These are phyloP conservation scores for Penicillium concentricum DNA, from an alignment of 2,329 filamentous ascomycete species.

Conservation along the genomic window DNA sequence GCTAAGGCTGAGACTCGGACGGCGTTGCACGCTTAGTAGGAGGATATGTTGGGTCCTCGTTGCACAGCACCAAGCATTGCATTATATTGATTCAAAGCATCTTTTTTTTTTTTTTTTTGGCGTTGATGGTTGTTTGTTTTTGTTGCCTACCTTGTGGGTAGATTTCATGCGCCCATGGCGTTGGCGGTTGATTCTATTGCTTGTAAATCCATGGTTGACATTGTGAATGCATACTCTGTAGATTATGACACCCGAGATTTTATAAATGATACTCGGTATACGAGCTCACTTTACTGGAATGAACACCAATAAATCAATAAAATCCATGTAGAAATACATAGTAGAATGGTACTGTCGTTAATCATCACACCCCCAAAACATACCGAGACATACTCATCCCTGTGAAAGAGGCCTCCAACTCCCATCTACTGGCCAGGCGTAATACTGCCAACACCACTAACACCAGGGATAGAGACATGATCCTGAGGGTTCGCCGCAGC, in stretches of 20 bases:
- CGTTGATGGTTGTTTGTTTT: constrained; percentile 21
- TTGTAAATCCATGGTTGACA: not conserved
- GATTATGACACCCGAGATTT: not conserved
- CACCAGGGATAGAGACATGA: constrained; percentile 58
- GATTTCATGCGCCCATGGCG: constrained; percentile 6
- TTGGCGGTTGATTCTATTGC: not conserved
- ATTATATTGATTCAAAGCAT: constrained; percentile 22
- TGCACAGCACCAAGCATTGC: constrained; percentile 12
- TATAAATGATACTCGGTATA: not conserved
- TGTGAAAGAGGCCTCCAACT: not conserved
- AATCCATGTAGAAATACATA: not conserved
- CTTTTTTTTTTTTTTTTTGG: no score
- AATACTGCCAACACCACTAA: constrained; percentile 40
- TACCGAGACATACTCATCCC: not conserved
- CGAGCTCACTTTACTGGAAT: not conserved
- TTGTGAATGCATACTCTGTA: not conserved
- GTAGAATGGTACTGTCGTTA: constrained; percentile 3
- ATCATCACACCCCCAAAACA: not conserved
- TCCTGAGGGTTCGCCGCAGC: constrained; percentile 88
- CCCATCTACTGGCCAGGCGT: constrained; percentile 42
- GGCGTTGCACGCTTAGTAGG: constrained; percentile 26
- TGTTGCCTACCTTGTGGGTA: not conserved
- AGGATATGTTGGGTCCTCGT: not conserved
- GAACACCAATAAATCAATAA: not conserved
- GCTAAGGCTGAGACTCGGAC: constrained; percentile 27